Base-by-base conservation (phyloP, 129 eudicot species). In the Centella asiatica region DNA sequence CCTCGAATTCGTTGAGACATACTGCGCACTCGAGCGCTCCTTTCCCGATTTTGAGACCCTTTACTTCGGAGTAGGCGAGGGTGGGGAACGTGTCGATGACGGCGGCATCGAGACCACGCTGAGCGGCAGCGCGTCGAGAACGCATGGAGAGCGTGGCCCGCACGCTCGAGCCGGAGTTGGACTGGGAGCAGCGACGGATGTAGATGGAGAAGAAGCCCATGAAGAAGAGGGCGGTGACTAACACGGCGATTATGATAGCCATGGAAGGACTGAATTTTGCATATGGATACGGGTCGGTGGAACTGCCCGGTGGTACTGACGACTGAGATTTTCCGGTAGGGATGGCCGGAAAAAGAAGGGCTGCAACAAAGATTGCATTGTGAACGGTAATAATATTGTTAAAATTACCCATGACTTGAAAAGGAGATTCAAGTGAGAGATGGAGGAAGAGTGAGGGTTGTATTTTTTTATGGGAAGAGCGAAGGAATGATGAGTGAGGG, bases 1-100 rank as follows among this genome's bases (percentile, higher is more conserved):
- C 95, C 46, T 72, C 76, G 26, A 86, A 86, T 70, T 82, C 95
- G 48, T 68, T 74, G 23, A 86, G 66, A 70, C 95, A 86, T 17
- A 86, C 82, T 0, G 89, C 86, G 19, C 89, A 86, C 51, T 82
- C 89, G 13, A 86, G 63, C 60, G 60, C 77, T 1, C 65, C 77
- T 19, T 85, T 85, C 4, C 84, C 86, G 7, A 82, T 7, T 28
- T 75, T 78, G 53, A 73, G 83, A 25, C 57, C 83, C 65, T 79
- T 86, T 4, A 86, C 86, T 6, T 73, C 77, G 1, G 89, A 69
- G 65, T 86, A 79, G 6, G 52, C 57, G 37, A 86, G 77, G 18
- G 62, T 74, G 0, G 89, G 78, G 13, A 86, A 82, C 4, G 78
- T 44, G 11, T 72, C 67, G 17, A 86, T 60, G 3, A 75, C 71